Percentiles rank a stretch among this genome's conserved stretches.
These are phyloP conservation scores for Daldinia eschscholtzii DNA, from an alignment of 2,329 filamentous ascomycete genomes.

Conservation along the genomic window DNA sequence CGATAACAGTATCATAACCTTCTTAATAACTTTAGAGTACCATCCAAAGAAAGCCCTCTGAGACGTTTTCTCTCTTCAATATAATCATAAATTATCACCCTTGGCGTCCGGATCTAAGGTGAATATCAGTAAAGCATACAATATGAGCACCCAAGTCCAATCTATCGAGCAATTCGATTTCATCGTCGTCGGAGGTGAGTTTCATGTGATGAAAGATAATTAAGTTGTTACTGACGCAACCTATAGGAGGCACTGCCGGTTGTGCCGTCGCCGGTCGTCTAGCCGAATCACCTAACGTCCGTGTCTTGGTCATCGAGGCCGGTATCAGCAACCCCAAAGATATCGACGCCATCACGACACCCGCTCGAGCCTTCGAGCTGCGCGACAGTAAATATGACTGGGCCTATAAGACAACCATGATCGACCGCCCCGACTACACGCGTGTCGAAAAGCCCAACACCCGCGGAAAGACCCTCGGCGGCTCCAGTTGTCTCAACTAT, in stretches of 20 bases:
- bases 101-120: background rate
- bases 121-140: slow-evolving; percentile 11
- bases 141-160: slow-evolving; percentile 34
- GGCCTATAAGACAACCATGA: slow-evolving; percentile 72
- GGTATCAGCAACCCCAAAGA: slow-evolving; percentile 62
- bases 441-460: slow-evolving; percentile 74
- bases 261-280: slow-evolving; percentile 64
- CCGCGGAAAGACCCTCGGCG: slow-evolving; percentile 70
- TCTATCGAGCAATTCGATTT: slow-evolving; percentile 52
- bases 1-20: slow-evolving; percentile 2
- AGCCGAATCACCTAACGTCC: slow-evolving; percentile 63
- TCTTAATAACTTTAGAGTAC: background rate
- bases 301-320: slow-evolving; percentile 62
- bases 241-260: slow-evolving; percentile 61
- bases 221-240: slow-evolving; percentile 3
- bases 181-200: slow-evolving; percentile 45
- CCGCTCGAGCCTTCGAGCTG: slow-evolving; percentile 65
- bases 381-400: slow-evolving; percentile 69
- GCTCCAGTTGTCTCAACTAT: slow-evolving; percentile 71
- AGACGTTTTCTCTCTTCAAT: slow-evolving; percentile 2
- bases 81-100: background rate
- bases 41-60: background rate
- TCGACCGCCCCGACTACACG: slow-evolving; percentile 69
- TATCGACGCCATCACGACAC: slow-evolving; percentile 66
- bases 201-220: background rate